Base-by-base conservation (phyloP, 2,329 filamentous ascomycete species). In the Pyrenophora teres region DNA sequence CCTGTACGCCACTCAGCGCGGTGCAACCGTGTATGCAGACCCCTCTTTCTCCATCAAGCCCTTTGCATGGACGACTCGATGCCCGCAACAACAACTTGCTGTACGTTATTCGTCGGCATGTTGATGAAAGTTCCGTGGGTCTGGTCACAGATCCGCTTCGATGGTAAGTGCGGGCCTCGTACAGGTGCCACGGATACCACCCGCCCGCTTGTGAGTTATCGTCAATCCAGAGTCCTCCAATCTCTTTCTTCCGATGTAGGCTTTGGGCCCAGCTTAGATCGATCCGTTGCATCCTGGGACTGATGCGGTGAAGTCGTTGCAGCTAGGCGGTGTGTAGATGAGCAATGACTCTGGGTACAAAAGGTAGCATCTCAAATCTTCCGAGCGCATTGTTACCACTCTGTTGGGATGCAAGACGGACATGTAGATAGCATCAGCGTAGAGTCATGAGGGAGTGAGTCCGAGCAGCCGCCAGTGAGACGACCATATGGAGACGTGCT, bases 141-240 rank as follows among this genome's bases (percentile, higher is more conserved):
- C 40, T 46, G 46, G 39, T 38, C 42, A 47, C 43, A 46, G 31
- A 43, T 46, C 46, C 48, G 50, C 46, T 46, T 55, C 54, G 52
- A 60, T 49, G 51, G 48, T 50, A 59, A 48, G 41, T 51, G 46
- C 40, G 47, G 53, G 50, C 56, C 47, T 52, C 35, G 40, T 49
- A 46, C 48, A 47, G 40, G 68, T 68, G 58, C 51, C 49, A 69
- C 64, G 39, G 55, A 65, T 65, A 63, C 57, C 52, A 67, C 63
- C 54, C 52, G 36, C 35, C 54, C 52, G 50, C 46, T 57, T 40
- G 58, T 47, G 65, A 47, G 48, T 68, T 67, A 60, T 70, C 67
- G 67, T 70, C 49, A 52, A 44, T 45, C 52, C 46, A 44, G 40
- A 47, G 52, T 42, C 49, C 33, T 57, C 57, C 46, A 42, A 48